These are phyloP conservation scores for Alternaria ventricosa DNA, from an alignment of 2,329 filamentous ascomycete species.

Conservation along the genomic window DNA sequence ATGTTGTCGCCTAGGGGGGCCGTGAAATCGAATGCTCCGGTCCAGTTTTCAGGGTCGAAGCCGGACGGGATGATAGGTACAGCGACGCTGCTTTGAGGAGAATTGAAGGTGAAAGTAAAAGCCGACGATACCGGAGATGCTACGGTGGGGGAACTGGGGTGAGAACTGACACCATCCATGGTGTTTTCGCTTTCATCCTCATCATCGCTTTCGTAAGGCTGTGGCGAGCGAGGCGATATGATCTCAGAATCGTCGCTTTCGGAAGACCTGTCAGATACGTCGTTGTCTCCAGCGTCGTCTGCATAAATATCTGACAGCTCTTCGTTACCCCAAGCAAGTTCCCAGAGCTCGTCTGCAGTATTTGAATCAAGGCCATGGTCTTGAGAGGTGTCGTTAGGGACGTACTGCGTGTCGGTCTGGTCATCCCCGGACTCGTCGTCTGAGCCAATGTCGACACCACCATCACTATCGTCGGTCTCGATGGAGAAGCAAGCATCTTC, in stretches of 20 bases:
- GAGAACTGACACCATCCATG: not conserved
- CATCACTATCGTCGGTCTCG: not conserved
- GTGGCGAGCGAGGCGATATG: not conserved
- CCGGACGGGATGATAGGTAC: not conserved
- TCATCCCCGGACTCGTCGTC: not conserved
- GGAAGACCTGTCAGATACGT: not conserved
- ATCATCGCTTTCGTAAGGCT: not conserved
- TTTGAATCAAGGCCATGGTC: not conserved
- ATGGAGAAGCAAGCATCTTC: not conserved
- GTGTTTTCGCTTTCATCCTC: not conserved
- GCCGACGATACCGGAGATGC: not conserved
- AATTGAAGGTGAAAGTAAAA: not conserved
- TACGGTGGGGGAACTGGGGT: not conserved
- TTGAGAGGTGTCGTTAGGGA: not conserved
- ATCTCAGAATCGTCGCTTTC: not conserved
- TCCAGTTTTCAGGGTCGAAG: not conserved
- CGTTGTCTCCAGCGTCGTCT: not conserved
- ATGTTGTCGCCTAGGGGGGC: not conserved
- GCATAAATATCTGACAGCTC: not conserved
- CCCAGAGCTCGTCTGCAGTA: not conserved
- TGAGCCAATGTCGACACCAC: not conserved
- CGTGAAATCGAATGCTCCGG: not conserved
- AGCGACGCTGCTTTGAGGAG: not conserved
- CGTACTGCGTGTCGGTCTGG: not conserved
- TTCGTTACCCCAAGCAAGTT: not conserved